Base-by-base conservation (phyloP, 139 green algal species). In the Protoeuglena noctilucae region DNA sequence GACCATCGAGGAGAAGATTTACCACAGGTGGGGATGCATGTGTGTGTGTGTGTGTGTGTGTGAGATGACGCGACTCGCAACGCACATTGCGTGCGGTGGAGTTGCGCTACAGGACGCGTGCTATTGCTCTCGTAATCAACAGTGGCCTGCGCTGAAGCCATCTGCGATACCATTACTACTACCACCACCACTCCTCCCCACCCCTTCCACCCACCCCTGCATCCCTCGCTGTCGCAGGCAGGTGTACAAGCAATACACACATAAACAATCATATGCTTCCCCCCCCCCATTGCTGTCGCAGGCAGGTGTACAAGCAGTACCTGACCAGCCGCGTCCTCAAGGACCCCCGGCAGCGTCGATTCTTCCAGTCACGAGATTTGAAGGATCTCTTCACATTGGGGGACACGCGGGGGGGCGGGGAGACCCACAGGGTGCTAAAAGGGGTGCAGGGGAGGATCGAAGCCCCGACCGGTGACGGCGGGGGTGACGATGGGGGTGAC, bases 1-100 rank as follows among this genome's bases (percentile, higher is more conserved):
- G 34, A 95, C 91, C 28, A 95, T 98, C 26, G 91, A 98, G 72
- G 90, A 97, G 70, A 96, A 95, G 68, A 71, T 95, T 2, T 94
- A 94, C 72, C 85, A 94, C 67, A n/a, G 39, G 12, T 16, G 39
- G 39, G 39, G 39, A 45, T n/a, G n/a, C n/a, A n/a, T n/a, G n/a
- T n/a, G n/a, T n/a, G n/a, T n/a, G n/a, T n/a, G n/a, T n/a, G n/a
- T n/a, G n/a, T n/a, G n/a, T n/a, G n/a, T n/a, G n/a, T n/a, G n/a
- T n/a, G n/a, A n/a, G n/a, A n/a, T n/a, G n/a, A n/a, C n/a, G n/a
- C n/a, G n/a, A n/a, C n/a, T n/a, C n/a, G n/a, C n/a, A n/a, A n/a
- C n/a, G n/a, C n/a, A n/a, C n/a, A n/a, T n/a, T n/a, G n/a, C n/a
- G n/a, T n/a, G n/a, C n/a, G n/a, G n/a, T n/a, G n/a, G n/a, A n/a